Evolutionary conservation across 371 early-diverging fungal genomes (phyloP).

Genomic region (Syncephalastrum sp.): DNA sequence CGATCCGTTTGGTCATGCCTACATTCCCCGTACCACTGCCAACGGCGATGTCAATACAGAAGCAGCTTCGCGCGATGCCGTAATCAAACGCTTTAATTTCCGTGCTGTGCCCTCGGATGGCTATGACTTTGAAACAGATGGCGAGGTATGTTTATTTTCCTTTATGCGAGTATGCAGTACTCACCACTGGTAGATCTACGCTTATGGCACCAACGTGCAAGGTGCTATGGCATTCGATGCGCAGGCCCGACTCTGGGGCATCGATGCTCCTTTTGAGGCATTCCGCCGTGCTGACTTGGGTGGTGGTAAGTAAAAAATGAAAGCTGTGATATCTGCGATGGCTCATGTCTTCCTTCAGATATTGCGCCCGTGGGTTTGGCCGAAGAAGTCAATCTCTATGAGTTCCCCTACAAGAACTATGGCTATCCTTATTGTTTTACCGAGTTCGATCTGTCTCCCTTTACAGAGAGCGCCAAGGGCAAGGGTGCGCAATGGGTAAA

Average conservation of each 20-base stretch:
- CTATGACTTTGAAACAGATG: constrained; percentile 37
- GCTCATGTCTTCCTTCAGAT: constrained; percentile 9
- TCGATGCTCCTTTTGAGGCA: constrained; percentile 25
- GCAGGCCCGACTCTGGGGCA: constrained; percentile 45
- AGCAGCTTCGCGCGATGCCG: constrained; percentile 18
- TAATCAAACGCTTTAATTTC: constrained; percentile 46
- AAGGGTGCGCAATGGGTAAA: constrained; percentile 36
- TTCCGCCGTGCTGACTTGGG: constrained; percentile 21
- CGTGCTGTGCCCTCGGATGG: constrained; percentile 29
- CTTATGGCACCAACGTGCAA: constrained; percentile 34
- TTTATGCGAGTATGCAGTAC: not conserved
- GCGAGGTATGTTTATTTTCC: constrained; percentile 17
- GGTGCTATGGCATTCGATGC: constrained; percentile 45
- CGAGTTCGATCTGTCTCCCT: constrained; percentile 22
- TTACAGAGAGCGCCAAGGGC: constrained; percentile 21
- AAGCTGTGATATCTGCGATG: not conserved
- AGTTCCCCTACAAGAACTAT: constrained; percentile 27
- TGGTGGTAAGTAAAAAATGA: constrained; percentile 9
- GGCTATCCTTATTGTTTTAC: constrained; percentile 48
- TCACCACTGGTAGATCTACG: constrained; percentile 17
- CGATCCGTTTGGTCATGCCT: constrained; percentile 40
- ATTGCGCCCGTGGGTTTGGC: constrained; percentile 26
- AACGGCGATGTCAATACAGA: constrained; percentile 5
- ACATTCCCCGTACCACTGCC: constrained; percentile 29
- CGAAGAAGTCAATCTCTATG: constrained; percentile 42